Percentiles rank a stretch among this genome's conserved stretches.
These are phyloP conservation scores for Colletotrichum abscissum DNA, from an alignment of 2,329 filamentous ascomycete genomes.

Conservation along the genomic window DNA sequence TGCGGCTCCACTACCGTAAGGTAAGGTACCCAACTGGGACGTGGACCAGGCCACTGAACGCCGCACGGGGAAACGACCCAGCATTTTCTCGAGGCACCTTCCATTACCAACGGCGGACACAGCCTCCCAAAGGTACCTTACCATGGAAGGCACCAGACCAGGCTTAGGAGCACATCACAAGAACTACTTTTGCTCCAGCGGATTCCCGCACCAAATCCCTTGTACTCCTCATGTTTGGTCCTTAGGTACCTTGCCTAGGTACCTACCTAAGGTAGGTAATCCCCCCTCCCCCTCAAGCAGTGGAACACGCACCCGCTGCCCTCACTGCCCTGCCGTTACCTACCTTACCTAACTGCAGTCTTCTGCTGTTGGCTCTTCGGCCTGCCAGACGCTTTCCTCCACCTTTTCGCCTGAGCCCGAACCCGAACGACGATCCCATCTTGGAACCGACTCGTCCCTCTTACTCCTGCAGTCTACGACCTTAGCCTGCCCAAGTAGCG, in stretches of 20 bases:
- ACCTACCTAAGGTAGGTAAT: background rate
- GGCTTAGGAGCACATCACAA: background rate
- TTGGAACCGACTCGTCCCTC: constrained; percentile 30
- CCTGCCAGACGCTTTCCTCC: constrained; percentile 20
- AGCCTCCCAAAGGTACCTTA: background rate
- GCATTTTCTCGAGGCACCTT: background rate
- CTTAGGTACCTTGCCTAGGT: too few relatives aligned
- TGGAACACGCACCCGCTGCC: background rate
- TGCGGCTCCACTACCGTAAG: background rate
- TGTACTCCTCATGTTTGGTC: background rate
- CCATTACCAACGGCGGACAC: too few relatives aligned
- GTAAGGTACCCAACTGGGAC: background rate
- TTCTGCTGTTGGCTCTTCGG: background rate
- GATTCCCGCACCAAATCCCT: background rate
- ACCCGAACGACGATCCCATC: constrained; percentile 31
- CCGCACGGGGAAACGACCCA: background rate
- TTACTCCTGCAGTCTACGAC: constrained; percentile 20
- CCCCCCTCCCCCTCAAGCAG: constrained; percentile 1
- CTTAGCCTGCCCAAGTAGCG: constrained; percentile 16
- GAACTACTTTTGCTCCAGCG: background rate
- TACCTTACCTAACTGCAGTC: too few relatives aligned
- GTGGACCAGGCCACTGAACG: background rate
- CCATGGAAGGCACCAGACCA: background rate
- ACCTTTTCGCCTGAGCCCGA: constrained; percentile 32
- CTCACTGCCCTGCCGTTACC: background rate